Conservation (phyloP, 441 rosid species). For the Brassica hybrid region DNA sequence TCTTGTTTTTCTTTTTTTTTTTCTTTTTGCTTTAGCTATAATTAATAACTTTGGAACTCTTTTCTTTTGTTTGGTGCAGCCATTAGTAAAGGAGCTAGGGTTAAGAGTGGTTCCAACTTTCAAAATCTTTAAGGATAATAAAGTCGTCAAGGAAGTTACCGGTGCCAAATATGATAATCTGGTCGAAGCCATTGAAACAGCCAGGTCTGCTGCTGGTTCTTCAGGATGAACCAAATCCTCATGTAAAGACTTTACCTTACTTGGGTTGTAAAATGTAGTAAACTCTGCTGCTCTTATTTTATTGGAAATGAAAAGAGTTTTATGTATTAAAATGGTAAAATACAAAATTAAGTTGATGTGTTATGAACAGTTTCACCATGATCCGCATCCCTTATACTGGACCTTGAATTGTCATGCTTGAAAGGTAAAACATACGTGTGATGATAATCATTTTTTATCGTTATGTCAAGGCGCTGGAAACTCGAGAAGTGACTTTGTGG, state of each 20-base stretch:
- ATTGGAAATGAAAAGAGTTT: too few relatives aligned
- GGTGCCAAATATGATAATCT: conserved; percentile 86
- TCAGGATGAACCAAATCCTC: conserved; percentile 17
- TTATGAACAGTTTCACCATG: too few relatives aligned
- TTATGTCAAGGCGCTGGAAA: background rate
- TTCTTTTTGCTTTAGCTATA: background rate
- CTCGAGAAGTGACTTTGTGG: too few relatives aligned
- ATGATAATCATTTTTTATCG: too few relatives aligned
- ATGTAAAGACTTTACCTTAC: background rate
- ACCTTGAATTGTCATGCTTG: too few relatives aligned
- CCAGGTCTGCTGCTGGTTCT: conserved; percentile 49
- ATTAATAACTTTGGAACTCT: background rate
- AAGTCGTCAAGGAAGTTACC: conserved; percentile 78
- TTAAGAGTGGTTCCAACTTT: conserved; percentile 93
- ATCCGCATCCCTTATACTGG: too few relatives aligned
- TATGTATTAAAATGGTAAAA: too few relatives aligned
- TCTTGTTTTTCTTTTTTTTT: conserved; percentile 7
- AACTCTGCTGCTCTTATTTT: too few relatives aligned
- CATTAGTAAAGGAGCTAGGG: conserved; percentile 94
- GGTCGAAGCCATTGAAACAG: conserved; percentile 68
- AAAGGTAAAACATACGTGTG: too few relatives aligned
- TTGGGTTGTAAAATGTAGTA: too few relatives aligned
- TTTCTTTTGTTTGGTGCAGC: conserved; percentile 49
- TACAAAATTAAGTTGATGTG: too few relatives aligned
- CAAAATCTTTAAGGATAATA: conserved; percentile 76